Conservation (phyloP, 257 asterid species). For the Plantago major region DNA sequence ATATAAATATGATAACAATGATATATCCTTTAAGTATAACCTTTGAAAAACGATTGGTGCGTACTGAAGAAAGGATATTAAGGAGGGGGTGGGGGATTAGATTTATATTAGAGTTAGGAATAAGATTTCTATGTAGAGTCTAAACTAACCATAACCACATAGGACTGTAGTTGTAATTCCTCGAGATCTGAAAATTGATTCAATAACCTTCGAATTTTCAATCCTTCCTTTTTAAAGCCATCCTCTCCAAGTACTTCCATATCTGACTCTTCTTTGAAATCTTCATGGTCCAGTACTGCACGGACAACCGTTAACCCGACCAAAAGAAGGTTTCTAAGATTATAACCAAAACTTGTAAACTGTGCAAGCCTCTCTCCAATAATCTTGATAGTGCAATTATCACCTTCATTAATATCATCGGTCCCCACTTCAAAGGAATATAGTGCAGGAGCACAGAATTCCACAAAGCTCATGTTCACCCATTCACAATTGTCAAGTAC, state of each 20-base stretch:
- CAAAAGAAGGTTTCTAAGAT: neutral
- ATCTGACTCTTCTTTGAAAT: neutral
- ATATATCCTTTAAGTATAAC: too few species aligned
- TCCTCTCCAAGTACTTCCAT: neutral
- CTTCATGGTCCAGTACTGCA: neutral
- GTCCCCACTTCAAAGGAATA: neutral
- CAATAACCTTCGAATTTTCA: neutral
- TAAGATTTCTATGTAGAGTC: too few species aligned
- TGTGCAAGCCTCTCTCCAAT: neutral
- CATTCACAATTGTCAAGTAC: neutral
- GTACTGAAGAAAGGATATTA: too few species aligned
- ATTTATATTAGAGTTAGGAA: neutral
- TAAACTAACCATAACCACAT: constrained; percentile 5
- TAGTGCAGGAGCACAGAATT: constrained; percentile 8
- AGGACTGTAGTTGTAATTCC: neutral
- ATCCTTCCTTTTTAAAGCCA: neutral
- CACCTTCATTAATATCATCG: neutral
- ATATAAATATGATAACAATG: too few species aligned
- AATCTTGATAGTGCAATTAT: neutral
- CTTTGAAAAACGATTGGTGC: too few species aligned
- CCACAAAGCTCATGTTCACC: constrained; percentile 4
- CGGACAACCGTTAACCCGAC: neutral
- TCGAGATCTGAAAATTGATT: neutral
- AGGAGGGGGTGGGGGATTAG: neutral
- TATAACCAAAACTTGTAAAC: neutral